Evolutionary conservation across 495 filamentous ascomycete genomes (phyloP).

Genomic region (Xylaria venustula): DNA sequence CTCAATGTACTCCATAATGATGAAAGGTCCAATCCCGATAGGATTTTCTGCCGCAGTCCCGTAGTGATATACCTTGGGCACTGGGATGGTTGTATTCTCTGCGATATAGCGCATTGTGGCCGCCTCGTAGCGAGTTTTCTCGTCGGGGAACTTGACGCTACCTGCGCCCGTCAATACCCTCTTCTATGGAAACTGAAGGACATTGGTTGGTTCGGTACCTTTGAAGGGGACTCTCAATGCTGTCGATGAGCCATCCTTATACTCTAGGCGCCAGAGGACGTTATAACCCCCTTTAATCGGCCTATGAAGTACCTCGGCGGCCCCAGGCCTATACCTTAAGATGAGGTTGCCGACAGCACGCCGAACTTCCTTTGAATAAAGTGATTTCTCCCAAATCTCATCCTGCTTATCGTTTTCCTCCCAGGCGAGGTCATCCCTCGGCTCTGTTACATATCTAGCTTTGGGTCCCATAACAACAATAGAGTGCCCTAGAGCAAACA

Average conservation of each 20-base stretch:
- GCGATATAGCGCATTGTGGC: constrained; percentile 42
- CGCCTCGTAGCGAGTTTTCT: constrained; percentile 42
- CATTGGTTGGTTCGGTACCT: background rate
- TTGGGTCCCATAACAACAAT: constrained; percentile 9
- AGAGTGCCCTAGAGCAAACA: background rate
- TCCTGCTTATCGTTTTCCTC: constrained; percentile 23
- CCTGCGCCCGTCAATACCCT: constrained; percentile 1
- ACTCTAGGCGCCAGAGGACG: constrained; percentile 24
- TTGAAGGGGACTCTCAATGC: constrained; percentile 16
- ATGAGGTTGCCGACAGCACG: constrained; percentile 14
- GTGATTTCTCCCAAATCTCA: constrained; percentile 23
- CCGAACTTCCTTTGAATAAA: background rate
- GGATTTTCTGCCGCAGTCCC: constrained; percentile 30
- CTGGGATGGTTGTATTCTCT: constrained; percentile 39
- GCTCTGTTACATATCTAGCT: constrained; percentile 6
- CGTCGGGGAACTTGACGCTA: constrained; percentile 29
- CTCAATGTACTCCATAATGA: constrained; percentile 47
- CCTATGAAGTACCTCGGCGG: constrained; percentile 12
- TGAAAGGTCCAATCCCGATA: constrained; percentile 40
- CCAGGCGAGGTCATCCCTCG: constrained; percentile 30
- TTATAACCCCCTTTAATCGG: constrained; percentile 30
- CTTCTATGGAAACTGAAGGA: background rate
- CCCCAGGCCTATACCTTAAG: constrained; percentile 13
- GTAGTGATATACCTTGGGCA: constrained; percentile 37
- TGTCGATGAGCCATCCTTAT: constrained; percentile 23